Base-by-base conservation (phyloP, 257 asterid species). In the Solanum tarapatanum region DNA sequence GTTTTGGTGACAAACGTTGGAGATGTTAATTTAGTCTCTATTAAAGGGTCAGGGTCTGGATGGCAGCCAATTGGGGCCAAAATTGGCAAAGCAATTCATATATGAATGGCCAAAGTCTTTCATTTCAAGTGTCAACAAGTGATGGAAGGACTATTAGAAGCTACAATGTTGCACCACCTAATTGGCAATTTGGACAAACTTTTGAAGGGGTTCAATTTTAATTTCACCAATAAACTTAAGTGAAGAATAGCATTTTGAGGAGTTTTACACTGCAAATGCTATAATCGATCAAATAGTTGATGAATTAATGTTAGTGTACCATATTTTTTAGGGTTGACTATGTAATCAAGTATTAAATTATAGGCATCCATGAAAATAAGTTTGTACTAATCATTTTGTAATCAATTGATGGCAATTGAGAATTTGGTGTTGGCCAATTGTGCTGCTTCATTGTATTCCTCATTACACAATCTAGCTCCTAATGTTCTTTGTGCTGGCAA, bases 101-200 rank as follows among this genome's bases (percentile, higher is more conserved):
- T 84, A 86, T 94, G 68, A 90, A 87, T 74, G 91, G 92, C 48
- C 84, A 79, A 13, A 43, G 26, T 79, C 84, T 79, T 79, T 79
- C 66, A 43, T 43, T 79, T 79, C 94, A 90, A 76, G 89, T 93
- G 35, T 92, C 92, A 23, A 88, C 94, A 1, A 91, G 95, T 32
- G 94, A 94, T 21, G 95, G 94, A 11, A 70, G 94, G 45, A 93
- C 93, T 7, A 9, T 94, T 6, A 93, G 90, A 2, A 91, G 88
- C 92, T 48, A 93, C 89, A 87, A 94, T 62, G 90, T 60, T 5
- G 93, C 93, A 3, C 88, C 97, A 0, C 82, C 88, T 2, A 87
- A 85, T 4, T 94, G 94, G 97, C 93, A 93, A 60, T 94, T 93
- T 19, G 95, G 94, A 6, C 97, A 94, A 86, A 93, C 97, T 43